These are phyloP conservation scores for Mortierella sp. DNA, from an alignment of 371 early-diverging fungal species.

Conservation along the genomic window DNA sequence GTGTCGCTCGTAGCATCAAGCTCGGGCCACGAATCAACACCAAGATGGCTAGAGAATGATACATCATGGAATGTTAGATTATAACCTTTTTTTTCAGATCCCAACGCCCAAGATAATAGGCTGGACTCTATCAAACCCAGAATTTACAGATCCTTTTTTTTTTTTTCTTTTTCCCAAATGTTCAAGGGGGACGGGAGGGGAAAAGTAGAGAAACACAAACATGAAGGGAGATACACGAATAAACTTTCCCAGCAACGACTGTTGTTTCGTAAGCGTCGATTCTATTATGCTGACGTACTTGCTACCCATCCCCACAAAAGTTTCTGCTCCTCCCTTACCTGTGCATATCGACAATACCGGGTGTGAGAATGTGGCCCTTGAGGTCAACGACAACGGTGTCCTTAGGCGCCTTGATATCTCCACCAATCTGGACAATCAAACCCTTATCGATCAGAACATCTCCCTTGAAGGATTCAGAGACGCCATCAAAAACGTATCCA, in stretches of 20 bases:
- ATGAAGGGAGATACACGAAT: not conserved
- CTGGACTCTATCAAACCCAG: too few relatives aligned
- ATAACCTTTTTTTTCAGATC: too few relatives aligned
- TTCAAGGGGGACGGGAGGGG: too few relatives aligned
- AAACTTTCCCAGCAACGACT: too few relatives aligned
- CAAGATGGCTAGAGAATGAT: conserved; percentile 64
- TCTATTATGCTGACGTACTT: too few relatives aligned
- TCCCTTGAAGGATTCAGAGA: conserved; percentile 59
- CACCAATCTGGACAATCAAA: conserved; percentile 64
- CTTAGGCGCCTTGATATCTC: conserved; percentile 46
- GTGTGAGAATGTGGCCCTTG: conserved; percentile 78
- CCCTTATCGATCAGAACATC: conserved; percentile 72
- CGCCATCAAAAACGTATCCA: conserved; percentile 70
- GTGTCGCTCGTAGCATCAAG: conserved; percentile 68
- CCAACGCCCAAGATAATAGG: too few relatives aligned
- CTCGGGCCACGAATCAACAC: conserved; percentile 70
- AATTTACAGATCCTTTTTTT: too few relatives aligned
- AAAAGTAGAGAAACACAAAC: not conserved
- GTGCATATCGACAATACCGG: conserved; percentile 89
- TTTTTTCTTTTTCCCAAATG: too few relatives aligned
- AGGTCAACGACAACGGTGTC: conserved; percentile 70
- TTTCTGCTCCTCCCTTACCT: conserved; percentile 57
- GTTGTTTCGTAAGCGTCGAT: too few relatives aligned
- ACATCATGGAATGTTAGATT: not conserved
- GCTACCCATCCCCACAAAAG: not conserved